Evolutionary conservation across 305 asterid species (phyloP).

Genomic region (Rubia tinctorum): DNA sequence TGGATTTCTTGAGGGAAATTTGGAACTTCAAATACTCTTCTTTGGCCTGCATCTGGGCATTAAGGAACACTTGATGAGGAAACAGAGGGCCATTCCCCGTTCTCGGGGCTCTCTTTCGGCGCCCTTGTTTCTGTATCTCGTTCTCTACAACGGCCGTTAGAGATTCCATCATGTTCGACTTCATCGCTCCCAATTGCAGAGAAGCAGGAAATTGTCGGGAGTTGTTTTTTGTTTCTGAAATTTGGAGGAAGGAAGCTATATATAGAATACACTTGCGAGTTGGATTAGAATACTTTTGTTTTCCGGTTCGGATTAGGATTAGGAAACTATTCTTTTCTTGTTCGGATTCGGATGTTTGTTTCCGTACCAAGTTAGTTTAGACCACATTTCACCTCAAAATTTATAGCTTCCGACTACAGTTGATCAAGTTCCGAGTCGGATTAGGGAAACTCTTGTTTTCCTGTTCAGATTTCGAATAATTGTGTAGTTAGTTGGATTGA

Average conservation of each 20-base stretch:
- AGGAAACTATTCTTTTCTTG: too few species aligned
- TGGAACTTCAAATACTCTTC: not conserved
- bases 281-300: not conserved
- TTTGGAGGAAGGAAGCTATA: not conserved
- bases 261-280: not conserved
- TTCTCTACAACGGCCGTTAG: not conserved
- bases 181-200: not conserved
- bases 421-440: too few species aligned
- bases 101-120: not conserved
- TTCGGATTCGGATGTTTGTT: too few species aligned
- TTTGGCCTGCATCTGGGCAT: not conserved
- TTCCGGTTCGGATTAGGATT: too few species aligned
- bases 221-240: not conserved
- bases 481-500: too few species aligned
- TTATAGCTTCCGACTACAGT: too few species aligned
- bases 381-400: too few species aligned
- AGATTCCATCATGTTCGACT: not conserved
- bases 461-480: too few species aligned
- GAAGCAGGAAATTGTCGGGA: not conserved
- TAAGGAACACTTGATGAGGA: not conserved
- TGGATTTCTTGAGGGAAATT: not conserved
- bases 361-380: too few species aligned
- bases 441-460: too few species aligned
- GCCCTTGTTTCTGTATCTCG: not conserved
- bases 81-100: not conserved